Evolutionary conservation across 1,284 basidiomycete genomes (phyloP).

Genomic region (Malassezia restricta): DNA sequence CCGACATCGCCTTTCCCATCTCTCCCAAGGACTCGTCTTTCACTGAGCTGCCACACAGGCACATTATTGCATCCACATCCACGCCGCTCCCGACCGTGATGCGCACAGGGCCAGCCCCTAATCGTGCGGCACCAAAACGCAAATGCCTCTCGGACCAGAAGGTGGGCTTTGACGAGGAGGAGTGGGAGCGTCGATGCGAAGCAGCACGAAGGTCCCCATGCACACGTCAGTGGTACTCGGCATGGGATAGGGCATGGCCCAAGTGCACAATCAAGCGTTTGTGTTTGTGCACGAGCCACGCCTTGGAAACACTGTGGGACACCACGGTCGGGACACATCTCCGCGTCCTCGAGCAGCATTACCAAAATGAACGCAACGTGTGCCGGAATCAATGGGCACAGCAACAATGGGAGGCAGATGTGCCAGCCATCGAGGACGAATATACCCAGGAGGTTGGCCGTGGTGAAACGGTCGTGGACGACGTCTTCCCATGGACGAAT

Average conservation of each 20-base stretch:
- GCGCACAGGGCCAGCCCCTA: too few relatives aligned
- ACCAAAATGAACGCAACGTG: not conserved
- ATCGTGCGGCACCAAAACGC: not conserved
- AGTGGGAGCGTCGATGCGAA: not conserved
- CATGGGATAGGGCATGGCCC: not conserved
- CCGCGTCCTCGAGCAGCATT: not conserved
- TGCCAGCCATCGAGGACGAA: not conserved
- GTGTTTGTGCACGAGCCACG: not conserved
- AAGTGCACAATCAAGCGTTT: not conserved
- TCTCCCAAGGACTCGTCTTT: too few relatives aligned
- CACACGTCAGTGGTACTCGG: not conserved
- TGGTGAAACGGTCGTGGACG: not conserved
- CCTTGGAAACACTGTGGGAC: not conserved
- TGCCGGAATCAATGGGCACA: not conserved
- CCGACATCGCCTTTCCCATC: too few relatives aligned
- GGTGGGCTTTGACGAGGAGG: not conserved
- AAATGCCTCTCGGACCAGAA: not conserved
- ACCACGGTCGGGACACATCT: not conserved
- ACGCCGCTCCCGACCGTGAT: too few relatives aligned
- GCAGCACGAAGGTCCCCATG: too few relatives aligned
- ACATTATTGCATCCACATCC: too few relatives aligned
- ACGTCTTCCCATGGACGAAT: constrained; percentile 8
- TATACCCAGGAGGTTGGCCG: constrained; percentile 7
- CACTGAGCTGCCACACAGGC: too few relatives aligned
- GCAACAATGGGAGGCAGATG: not conserved